These are phyloP conservation scores for Cystoderma amianthinum DNA, from an alignment of 768 basidiomycete species.

Conservation along the genomic window DNA sequence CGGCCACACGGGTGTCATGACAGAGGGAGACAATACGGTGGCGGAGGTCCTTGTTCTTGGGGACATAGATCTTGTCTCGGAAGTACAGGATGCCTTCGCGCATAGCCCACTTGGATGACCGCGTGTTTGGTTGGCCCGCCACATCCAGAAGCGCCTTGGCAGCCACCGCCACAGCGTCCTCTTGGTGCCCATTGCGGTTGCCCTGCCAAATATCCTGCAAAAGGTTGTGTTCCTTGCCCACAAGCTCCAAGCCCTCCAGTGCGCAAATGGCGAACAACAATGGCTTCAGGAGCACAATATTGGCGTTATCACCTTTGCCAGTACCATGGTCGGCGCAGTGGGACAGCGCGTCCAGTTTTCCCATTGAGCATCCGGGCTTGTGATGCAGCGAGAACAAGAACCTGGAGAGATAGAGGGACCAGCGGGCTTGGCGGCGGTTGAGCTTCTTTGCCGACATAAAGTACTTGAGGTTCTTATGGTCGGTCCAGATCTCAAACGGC, in stretches of 20 bases:
- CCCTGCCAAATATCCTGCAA: neutral
- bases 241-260: neutral
- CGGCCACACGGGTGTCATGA: constrained; percentile 12
- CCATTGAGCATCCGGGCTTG: neutral
- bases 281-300: neutral
- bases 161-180: neutral
- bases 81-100: constrained; percentile 9
- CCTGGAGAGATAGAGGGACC: neutral
- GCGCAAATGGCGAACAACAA: neutral
- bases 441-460: constrained; percentile 1
- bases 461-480: constrained; percentile 3
- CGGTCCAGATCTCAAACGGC: neutral
- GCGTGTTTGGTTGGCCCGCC: neutral
- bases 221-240: neutral
- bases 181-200: neutral
- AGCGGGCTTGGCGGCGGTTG: neutral
- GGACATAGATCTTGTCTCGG: constrained; percentile 6
- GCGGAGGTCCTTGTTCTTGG: constrained; percentile 1
- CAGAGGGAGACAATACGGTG: constrained; percentile 19
- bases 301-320: neutral
- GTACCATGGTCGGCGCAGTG: neutral
- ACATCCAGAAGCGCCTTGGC: neutral
- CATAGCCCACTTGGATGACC: neutral
- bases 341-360: neutral
- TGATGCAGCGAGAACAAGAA: neutral